Base-by-base conservation (phyloP, 257 asterid species). In the Solanum pennellii region DNA sequence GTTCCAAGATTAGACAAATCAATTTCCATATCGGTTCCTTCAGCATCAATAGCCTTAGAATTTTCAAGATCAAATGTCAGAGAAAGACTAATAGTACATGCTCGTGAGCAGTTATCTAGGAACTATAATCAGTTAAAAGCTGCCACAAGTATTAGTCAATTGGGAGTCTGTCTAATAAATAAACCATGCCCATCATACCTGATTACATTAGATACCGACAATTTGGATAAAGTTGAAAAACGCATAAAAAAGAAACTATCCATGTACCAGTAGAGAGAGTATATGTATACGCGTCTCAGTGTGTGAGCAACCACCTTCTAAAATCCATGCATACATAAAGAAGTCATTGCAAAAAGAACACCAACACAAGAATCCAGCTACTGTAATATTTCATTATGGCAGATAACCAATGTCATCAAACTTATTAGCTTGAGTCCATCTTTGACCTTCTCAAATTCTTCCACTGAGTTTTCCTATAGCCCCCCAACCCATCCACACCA, bases 1-100 rank as follows among this genome's bases (percentile, higher is more conserved):
- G 99, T 97, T 89, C 99, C 99, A 87, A 97, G 98, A 88, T 97
- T 97, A 87, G 99, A 97, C 88, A 97, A 93, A 93, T 97, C 99
- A 87, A 97, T 93, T 91, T 97, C 99, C 99, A 97, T 94, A 90
- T 97, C 99, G 96, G 95, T 90, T 91, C 99, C 99, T 89, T 97
- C 99, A 74, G 98, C 93, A 71, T 96, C 99, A 91, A 97, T 94
- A 86, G 98, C 99, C 99, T 95, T 88, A 72, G 80, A 44, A 88
- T 76, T 88, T 80, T 75, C 89, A 89, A 31, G 35, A 71, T 80
- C 49, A 91, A 88, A 90, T 68, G 80, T 65, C 86, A 84, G 83
- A 86, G 69, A 68, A 88, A 72, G 87, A 49, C 39, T 69, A 35
- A 75, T 56, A 47, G 62, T 13, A 82, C 35, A 68, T 79, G 39